These are phyloP conservation scores for Pilatotrama ljubarskyi DNA, from an alignment of 768 basidiomycete genomes.

Conservation along the genomic window DNA sequence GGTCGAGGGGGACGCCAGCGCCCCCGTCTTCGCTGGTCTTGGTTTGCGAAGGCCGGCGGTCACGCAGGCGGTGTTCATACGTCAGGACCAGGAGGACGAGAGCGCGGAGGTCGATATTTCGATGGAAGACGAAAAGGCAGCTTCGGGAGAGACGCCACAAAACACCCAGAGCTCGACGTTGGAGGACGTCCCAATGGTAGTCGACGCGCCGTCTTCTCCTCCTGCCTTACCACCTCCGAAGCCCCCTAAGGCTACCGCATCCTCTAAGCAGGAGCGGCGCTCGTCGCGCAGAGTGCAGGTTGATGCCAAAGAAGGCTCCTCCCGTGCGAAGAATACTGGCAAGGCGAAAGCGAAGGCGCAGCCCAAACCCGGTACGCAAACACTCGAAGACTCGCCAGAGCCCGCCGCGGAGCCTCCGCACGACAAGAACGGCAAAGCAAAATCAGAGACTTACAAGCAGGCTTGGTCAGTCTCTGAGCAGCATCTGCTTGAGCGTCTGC, in stretches of 20 bases:
- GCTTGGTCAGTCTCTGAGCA: constrained; percentile 79
- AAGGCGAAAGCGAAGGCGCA: constrained; percentile 13
- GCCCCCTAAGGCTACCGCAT: background rate
- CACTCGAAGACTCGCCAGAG: constrained; percentile 1
- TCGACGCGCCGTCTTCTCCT: constrained; percentile 20
- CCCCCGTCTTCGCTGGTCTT: constrained; percentile 17
- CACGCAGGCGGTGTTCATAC: constrained; percentile 49
- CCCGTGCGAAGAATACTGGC: background rate
- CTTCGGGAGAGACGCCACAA: background rate
- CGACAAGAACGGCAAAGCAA: constrained; percentile 37
- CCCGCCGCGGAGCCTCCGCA: background rate
- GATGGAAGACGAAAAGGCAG: constrained; percentile 17
- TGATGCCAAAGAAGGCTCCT: background rate
- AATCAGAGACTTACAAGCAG: constrained; percentile 80
- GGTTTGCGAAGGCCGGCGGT: constrained; percentile 26
- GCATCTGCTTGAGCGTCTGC: constrained; percentile 68
- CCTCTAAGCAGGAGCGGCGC: constrained; percentile 8
- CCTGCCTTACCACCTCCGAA: constrained; percentile 8
- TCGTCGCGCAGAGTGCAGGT: constrained; percentile 17
- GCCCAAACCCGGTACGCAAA: background rate
- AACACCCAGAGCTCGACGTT: background rate
- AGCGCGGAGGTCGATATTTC: constrained; percentile 60
- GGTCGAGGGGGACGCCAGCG: constrained; percentile 33
- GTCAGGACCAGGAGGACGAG: constrained; percentile 60
- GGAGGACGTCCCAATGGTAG: constrained; percentile 14